A percentile compares a stretch with the other conserved stretches of the same genome.
Evolutionary conservation across 495 filamentous ascomycete genomes (phyloP).

Genomic region (Neurospora hispaniola): DNA sequence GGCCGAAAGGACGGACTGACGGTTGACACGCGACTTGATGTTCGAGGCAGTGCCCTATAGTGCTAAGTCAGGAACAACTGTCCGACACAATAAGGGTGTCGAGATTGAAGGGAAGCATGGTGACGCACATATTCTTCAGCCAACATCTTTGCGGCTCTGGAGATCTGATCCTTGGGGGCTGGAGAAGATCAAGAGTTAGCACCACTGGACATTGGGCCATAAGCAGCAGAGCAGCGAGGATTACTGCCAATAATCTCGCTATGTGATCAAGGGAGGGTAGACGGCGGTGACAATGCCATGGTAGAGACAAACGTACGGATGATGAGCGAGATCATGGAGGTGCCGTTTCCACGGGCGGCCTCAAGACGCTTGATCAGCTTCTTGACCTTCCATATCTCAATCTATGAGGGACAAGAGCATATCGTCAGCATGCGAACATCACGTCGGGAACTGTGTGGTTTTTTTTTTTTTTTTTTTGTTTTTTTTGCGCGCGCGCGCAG

Average conservation of each 20-base stretch:
- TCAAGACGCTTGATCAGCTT: constrained; percentile 96
- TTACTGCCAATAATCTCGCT: constrained; percentile 2
- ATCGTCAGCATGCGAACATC: constrained; percentile 8
- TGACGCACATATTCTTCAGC: constrained; percentile 94
- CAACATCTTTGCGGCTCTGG: constrained; percentile 95
- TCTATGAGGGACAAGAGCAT: constrained; percentile 24
- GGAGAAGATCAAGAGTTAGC: constrained; percentile 9
- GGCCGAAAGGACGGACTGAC: constrained; percentile 90
- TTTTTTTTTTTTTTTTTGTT: neutral
- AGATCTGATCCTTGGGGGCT: constrained; percentile 98
- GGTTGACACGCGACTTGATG: constrained; percentile 98
- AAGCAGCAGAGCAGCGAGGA: neutral
- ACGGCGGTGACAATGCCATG: constrained; percentile 14
- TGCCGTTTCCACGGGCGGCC: constrained; percentile 87
- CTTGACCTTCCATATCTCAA: constrained; percentile 82
- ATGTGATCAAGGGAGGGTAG: neutral
- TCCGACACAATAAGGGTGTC: constrained; percentile 1
- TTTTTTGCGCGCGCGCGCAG: neutral
- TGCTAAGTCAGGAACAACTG: constrained; percentile 15
- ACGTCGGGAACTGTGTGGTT: neutral
- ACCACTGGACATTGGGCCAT: neutral
- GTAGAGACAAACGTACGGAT: constrained; percentile 59
- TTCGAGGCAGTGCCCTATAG: constrained; percentile 88
- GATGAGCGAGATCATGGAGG: constrained; percentile 97
- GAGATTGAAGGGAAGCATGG: neutral